Conservation (phyloP, 345 rosid species). For the Camelina hispida region DNA sequence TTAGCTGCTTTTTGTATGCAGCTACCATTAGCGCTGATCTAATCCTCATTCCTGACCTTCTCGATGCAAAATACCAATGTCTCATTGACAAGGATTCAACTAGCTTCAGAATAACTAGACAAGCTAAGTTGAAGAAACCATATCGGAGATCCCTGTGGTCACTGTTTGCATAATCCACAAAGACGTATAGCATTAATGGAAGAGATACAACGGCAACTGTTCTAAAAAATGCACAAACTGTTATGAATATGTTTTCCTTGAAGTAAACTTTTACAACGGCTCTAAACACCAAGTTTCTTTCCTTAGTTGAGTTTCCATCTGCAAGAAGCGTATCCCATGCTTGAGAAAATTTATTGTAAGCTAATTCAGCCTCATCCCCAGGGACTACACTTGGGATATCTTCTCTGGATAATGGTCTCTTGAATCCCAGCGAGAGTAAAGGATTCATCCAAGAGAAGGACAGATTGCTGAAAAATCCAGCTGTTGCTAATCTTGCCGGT, state of each 20-base stretch:
- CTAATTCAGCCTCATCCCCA: slow-evolving; percentile 62
- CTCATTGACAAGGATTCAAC: slow-evolving; percentile 77
- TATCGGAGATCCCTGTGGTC: slow-evolving; percentile 45
- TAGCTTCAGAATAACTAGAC: slow-evolving; percentile 51
- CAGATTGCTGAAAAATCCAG: slow-evolving; percentile 55
- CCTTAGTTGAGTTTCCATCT: slow-evolving; percentile 35
- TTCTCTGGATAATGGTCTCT: slow-evolving; percentile 57
- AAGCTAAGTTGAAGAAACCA: slow-evolving; percentile 63
- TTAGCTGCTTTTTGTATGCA: slow-evolving; percentile 64
- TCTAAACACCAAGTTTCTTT: slow-evolving; percentile 54
- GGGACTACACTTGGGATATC: slow-evolving; percentile 65
- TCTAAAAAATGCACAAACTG: slow-evolving; percentile 56
- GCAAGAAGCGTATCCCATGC: slow-evolving; percentile 54
- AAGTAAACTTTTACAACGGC: slow-evolving; percentile 55
- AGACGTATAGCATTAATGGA: slow-evolving; percentile 68
- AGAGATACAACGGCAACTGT: slow-evolving; percentile 55
- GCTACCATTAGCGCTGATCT: slow-evolving; percentile 81
- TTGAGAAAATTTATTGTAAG: slow-evolving; percentile 57
- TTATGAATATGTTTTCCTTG: slow-evolving; percentile 58
- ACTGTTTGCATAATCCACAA: slow-evolving; percentile 60
- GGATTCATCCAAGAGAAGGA: slow-evolving; percentile 74
- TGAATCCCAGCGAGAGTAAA: slow-evolving; percentile 62
- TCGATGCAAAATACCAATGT: slow-evolving; percentile 66
- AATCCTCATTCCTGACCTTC: slow-evolving; percentile 76
- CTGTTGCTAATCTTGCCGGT: slow-evolving; percentile 46